Percentiles rank a stretch among this genome's conserved stretches.
Conservation (phyloP, 768 basidiomycete genomes). For the Phanerochaete carnosa region DNA sequence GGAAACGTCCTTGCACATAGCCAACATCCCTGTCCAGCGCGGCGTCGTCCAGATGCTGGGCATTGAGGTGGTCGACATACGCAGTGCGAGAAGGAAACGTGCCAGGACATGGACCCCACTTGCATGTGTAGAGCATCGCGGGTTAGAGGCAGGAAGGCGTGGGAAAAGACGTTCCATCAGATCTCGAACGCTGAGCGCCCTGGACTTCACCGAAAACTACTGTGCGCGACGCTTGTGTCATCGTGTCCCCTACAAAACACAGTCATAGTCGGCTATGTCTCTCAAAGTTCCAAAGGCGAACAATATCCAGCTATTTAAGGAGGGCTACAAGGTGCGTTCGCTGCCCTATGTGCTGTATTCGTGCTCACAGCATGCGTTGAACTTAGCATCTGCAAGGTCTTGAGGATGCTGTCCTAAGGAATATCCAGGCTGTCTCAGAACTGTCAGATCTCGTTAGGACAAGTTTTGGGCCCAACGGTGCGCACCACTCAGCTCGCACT, state of each 20-base stretch:
- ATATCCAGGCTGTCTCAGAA: slow-evolving; percentile 95
- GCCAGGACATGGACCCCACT: not conserved
- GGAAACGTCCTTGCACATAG: not conserved
- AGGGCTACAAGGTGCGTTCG: slow-evolving; percentile 82
- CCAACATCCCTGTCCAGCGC: not conserved
- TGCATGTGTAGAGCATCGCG: not conserved
- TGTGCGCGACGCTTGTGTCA: not conserved
- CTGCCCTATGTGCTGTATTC: not conserved
- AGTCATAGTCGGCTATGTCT: slow-evolving; percentile 53
- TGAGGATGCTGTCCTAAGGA: slow-evolving; percentile 95
- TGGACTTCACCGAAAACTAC: not conserved
- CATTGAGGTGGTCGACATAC: not conserved
- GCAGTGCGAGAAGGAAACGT: not conserved
- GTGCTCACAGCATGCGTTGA: not conserved
- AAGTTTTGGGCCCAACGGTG: slow-evolving; percentile 95
- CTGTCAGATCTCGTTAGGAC: slow-evolving; percentile 93
- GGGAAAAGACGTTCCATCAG: not conserved
- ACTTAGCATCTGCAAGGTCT: slow-evolving; percentile 77
- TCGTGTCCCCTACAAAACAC: not conserved
- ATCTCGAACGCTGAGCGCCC: not conserved
- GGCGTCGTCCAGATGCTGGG: not conserved
- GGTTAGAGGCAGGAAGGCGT: not conserved
- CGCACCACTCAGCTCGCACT: slow-evolving; percentile 26
- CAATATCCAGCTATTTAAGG: slow-evolving; percentile 92
- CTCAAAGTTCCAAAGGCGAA: slow-evolving; percentile 91